phyloP scores from a whole-genome alignment of 306 rosid genomes.

The Leucaena leucocephala region DNA sequence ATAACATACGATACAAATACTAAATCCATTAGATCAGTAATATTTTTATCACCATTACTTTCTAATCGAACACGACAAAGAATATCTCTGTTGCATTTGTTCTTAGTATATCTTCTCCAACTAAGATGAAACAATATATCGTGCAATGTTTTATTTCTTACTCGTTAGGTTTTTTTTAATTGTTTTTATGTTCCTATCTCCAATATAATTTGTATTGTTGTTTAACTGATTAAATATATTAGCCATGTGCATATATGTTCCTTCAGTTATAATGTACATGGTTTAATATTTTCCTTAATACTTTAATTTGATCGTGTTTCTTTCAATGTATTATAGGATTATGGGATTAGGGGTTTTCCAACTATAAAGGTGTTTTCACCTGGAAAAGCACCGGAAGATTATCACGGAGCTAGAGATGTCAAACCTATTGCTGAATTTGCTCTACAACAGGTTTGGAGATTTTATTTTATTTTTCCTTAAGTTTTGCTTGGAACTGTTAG shows the following conservation, averaged over 20 bases:
- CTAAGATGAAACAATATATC: conserved; percentile 21
- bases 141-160: background rate
- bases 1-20: background rate
- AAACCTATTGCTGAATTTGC: conserved; percentile 91
- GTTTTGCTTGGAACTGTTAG: conserved; percentile 17
- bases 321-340: conserved; percentile 60
- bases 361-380: conserved; percentile 90
- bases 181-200: conserved; percentile 18
- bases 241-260: conserved; percentile 9
- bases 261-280: conserved; percentile 2
- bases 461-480: background rate
- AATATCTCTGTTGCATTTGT: background rate
- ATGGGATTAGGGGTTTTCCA: conserved; percentile 92
- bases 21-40: background rate
- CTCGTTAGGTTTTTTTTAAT: no score
- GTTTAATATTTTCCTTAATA: conserved; percentile 16
- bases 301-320: conserved; percentile 25
- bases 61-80: background rate
- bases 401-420: conserved; percentile 96
- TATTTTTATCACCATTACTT: background rate
- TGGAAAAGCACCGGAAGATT: conserved; percentile 85
- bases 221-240: conserved; percentile 13
- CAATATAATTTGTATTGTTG: background rate
- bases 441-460: conserved; percentile 71
- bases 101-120: background rate